phyloP scores from a whole-genome alignment of 306 rosid genomes.

The Dicorynia guianensis region DNA sequence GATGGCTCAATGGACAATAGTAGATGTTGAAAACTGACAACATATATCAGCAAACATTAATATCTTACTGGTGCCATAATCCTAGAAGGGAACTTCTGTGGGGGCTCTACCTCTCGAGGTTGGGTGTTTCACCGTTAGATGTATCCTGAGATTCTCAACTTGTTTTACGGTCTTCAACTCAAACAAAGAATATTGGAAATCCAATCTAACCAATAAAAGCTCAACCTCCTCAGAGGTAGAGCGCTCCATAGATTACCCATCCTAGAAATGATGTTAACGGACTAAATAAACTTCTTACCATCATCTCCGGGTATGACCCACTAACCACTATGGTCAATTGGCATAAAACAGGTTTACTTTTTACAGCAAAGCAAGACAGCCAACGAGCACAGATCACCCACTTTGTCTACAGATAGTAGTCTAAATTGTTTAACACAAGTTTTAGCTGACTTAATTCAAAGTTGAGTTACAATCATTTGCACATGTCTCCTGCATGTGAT shows the following conservation, averaged over 20 bases:
- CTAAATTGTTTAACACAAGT: slow-evolving; percentile 23
- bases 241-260: background rate
- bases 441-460: slow-evolving; percentile 18
- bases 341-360: slow-evolving; percentile 11
- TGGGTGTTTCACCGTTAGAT: no score
- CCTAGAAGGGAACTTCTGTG: background rate
- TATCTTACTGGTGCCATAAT: background rate
- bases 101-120: no score
- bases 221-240: no score
- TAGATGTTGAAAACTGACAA: background rate
- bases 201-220: no score
- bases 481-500: slow-evolving; percentile 17
- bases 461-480: slow-evolving; percentile 28
- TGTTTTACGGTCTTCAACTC: no score
- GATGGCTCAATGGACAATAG: background rate
- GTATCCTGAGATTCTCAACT: no score
- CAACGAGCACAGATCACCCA: slow-evolving; percentile 21
- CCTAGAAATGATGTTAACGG: slow-evolving; percentile 29
- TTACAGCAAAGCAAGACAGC: slow-evolving; percentile 9
- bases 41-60: background rate
- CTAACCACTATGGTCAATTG: slow-evolving; percentile 30
- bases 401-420: slow-evolving; percentile 9
- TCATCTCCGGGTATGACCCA: slow-evolving; percentile 16
- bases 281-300: slow-evolving; percentile 29
- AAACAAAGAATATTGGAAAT: no score